Base-by-base conservation (phyloP, 495 filamentous ascomycete genomes). In the Aspergillus indologenus region DNA sequence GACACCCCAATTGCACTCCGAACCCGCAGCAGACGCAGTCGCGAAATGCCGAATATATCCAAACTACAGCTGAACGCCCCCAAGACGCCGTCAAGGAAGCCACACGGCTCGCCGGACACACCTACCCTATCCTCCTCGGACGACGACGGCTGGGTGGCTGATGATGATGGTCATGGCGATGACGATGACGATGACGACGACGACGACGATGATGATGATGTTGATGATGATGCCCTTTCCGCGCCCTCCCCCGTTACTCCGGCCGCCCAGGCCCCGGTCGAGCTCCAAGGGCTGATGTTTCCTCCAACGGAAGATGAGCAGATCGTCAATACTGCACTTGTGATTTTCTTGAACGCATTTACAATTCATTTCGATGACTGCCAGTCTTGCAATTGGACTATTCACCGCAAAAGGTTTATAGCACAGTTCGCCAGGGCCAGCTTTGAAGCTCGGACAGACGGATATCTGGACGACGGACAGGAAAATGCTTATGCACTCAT, bases 271-370 rank as follows among this genome's bases (percentile, higher is more conserved):
- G 54, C 19, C 9, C 44, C 47, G 23, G 47, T 50, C 11, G 24
- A 58, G 0, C 46, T 43, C 20, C 45, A 51, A 24, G 26, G 26
- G 47, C 22, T 26, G 22, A 50, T 50, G 21, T 50, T 24, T n/a
- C 47, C 21, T 1, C 47, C 47, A 5, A 50, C 47, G n/a, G 26
- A 50, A 31, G 59, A 65, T 19, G 59, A 65, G 45, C 51, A 61
- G 9, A 65, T 65, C 45, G 59, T 65, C 3, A 65, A 65, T 22
- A 48, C 23, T 2, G 62, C 62, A 1, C 47, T 65, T 1, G 26
- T 59, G 12, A 7, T 53, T 19, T 65, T 59, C 34, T 34, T 65
- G 0, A 47, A 49, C 24, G 57, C 57, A 1, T 22, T 54, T 22
- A 54, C 57, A 20, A 23, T 54, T 11, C 19, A 23, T 1, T 45